Percentiles rank a stretch among this genome's conserved stretches.
Conservation (phyloP, 2,329 filamentous ascomycete species). For the Helotiales sp. region DNA sequence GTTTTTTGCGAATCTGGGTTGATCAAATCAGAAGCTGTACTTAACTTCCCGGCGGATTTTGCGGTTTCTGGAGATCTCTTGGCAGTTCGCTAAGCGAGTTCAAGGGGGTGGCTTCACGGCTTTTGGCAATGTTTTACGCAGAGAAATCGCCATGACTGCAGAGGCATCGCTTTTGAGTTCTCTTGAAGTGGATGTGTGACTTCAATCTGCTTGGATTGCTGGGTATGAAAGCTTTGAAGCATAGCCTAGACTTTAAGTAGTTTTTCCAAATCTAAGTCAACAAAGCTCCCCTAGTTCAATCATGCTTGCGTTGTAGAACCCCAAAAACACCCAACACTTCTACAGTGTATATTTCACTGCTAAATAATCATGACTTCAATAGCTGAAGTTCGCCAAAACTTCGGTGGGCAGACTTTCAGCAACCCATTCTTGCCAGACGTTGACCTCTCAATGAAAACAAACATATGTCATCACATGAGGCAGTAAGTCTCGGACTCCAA, state of each 20-base stretch:
- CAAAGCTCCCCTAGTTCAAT: not conserved
- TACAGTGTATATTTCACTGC: too few species aligned
- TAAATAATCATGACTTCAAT: constrained; percentile 12
- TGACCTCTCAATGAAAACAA: not conserved
- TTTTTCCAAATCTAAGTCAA: not conserved
- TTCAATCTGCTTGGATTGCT: not conserved
- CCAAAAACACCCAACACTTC: too few species aligned
- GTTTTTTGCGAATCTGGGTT: not conserved
- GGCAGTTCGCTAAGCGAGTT: not conserved
- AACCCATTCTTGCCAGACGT: constrained; percentile 2
- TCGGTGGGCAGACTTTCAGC: constrained; percentile 6
- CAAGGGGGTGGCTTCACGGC: not conserved
- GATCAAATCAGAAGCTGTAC: not conserved
- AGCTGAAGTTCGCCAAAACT: constrained; percentile 4
- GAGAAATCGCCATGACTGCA: not conserved
- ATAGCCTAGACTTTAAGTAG: not conserved
- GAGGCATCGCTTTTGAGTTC: not conserved
- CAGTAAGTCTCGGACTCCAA: constrained; percentile 5
- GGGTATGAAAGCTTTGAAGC: not conserved
- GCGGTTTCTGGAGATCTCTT: constrained; percentile 7
- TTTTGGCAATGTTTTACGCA: not conserved
- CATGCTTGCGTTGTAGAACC: too few species aligned
- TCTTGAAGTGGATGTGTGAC: not conserved
- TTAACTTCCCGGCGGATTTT: not conserved
- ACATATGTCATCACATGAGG: constrained; percentile 10